Evolutionary conservation across 495 filamentous ascomycete species (phyloP).

Genomic region (Neurospora sp.): DNA sequence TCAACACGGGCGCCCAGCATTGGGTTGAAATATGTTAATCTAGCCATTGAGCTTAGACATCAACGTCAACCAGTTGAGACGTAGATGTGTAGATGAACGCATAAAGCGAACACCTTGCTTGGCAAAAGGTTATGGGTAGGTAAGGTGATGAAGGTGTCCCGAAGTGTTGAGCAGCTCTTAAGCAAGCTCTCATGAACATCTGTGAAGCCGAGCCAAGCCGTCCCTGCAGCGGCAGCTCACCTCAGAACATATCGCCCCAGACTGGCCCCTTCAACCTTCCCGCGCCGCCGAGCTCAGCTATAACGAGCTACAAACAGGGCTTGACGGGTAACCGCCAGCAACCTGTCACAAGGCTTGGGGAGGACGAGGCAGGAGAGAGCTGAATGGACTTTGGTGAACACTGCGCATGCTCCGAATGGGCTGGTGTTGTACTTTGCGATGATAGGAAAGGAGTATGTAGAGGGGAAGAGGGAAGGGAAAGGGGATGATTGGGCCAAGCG

Average conservation of each 20-base stretch:
- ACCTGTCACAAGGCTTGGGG: background rate
- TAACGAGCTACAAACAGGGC: background rate
- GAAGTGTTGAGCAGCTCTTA: no score
- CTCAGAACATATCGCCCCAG: background rate
- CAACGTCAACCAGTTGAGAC: slow-evolving; percentile 19
- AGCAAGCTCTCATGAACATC: background rate
- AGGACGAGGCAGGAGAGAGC: background rate
- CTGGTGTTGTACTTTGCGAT: background rate
- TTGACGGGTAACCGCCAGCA: background rate
- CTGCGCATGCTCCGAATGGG: background rate
- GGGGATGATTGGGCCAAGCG: background rate
- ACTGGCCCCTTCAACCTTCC: background rate
- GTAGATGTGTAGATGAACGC: background rate
- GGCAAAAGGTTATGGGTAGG: background rate
- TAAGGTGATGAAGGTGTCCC: no score
- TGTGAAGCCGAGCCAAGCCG: background rate
- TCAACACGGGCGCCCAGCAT: slow-evolving; percentile 41
- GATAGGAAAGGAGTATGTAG: background rate
- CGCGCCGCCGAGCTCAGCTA: background rate
- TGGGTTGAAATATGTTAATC: slow-evolving; percentile 27
- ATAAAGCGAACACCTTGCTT: background rate
- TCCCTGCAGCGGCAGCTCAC: background rate
- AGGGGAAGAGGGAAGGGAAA: background rate
- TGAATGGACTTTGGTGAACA: background rate
- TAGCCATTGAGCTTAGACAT: slow-evolving; percentile 34